These are phyloP conservation scores for Sclerotinia sclerotiorum DNA, from an alignment of 2,329 filamentous ascomycete species.

Conservation along the genomic window DNA sequence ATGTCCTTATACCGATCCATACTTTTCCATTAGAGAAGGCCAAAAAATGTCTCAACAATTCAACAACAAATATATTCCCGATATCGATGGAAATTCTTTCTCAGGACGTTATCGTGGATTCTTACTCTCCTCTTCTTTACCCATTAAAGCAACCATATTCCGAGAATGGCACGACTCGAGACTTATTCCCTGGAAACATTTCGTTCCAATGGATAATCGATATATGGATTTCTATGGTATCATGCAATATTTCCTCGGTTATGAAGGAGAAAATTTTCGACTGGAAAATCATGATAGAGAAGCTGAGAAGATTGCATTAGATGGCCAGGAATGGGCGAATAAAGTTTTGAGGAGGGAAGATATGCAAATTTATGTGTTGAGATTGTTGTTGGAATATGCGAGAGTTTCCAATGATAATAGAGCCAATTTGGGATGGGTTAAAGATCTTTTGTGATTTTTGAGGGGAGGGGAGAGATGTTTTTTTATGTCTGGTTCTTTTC, in stretches of 20 bases:
- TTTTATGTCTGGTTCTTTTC: not conserved
- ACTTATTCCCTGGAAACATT: conserved; percentile 76
- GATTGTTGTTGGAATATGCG: conserved; percentile 65
- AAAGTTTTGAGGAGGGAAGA: conserved; percentile 70
- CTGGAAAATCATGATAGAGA: conserved; percentile 47
- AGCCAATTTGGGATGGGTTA: conserved; percentile 40
- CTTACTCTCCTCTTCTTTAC: conserved; percentile 65
- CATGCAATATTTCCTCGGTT: conserved; percentile 73
- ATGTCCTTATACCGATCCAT: conserved; percentile 46
- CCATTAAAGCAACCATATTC: conserved; percentile 77
- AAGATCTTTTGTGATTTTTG: conserved; percentile 32
- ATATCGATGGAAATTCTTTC: conserved; percentile 75
- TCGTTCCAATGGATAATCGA: conserved; percentile 76
- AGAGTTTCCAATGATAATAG: conserved; percentile 41
- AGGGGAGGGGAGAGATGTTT: too few species aligned
- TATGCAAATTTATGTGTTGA: conserved; percentile 61
- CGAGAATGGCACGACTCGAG: conserved; percentile 79
- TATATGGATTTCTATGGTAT: conserved; percentile 72
- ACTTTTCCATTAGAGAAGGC: conserved; percentile 46
- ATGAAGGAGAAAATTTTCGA: conserved; percentile 45
- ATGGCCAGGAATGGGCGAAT: conserved; percentile 70
- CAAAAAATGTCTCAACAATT: conserved; percentile 60
- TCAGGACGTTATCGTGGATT: conserved; percentile 70
- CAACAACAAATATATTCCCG: conserved; percentile 66
- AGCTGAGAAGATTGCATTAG: conserved; percentile 64